phyloP scores from a whole-genome alignment of 805 yeast genomes.

The Saturnispora hagleri region DNA sequence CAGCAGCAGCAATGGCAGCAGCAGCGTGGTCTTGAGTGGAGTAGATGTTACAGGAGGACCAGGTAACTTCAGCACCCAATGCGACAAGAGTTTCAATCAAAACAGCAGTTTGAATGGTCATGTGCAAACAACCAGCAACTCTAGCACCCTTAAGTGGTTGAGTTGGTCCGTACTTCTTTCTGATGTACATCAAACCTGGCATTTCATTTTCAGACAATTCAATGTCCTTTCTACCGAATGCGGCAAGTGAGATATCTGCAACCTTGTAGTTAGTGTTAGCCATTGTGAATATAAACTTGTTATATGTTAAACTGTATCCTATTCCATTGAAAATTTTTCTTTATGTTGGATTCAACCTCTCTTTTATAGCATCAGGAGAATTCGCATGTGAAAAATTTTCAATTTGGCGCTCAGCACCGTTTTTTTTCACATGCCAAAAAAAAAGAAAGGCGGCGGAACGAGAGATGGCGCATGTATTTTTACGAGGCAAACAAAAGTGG shows the following conservation, averaged over 20 bases:
- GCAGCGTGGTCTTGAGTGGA: conserved; percentile 99
- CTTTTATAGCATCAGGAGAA: neutral
- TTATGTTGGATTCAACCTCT: neutral
- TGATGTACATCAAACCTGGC: conserved; percentile 99
- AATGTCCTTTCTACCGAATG: conserved; percentile 99
- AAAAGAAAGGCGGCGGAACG: neutral
- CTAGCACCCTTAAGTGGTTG: conserved; percentile 98
- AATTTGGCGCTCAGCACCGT: neutral
- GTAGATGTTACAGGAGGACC: conserved; percentile 99
- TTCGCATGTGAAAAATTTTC: conserved; percentile 6
- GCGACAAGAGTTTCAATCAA: conserved; percentile 95
- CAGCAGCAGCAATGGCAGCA: conserved; percentile 98
- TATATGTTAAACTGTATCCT: neutral
- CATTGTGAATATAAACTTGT: neutral
- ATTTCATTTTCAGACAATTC: conserved; percentile 98
- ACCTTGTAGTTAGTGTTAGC: conserved; percentile 63
- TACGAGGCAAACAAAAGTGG: neutral
- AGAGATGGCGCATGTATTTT: too few relatives aligned
- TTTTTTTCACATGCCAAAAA: neutral
- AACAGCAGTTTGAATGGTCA: conserved; percentile 99
- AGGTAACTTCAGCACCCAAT: conserved; percentile 98
- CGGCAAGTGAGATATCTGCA: conserved; percentile 96
- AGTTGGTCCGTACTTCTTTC: conserved; percentile 79
- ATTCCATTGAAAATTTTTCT: neutral
- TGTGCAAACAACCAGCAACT: conserved; percentile 98